Conservation (phyloP, 2,329 filamentous ascomycete species). For the Chrysoporthe deuterocubensis region DNA sequence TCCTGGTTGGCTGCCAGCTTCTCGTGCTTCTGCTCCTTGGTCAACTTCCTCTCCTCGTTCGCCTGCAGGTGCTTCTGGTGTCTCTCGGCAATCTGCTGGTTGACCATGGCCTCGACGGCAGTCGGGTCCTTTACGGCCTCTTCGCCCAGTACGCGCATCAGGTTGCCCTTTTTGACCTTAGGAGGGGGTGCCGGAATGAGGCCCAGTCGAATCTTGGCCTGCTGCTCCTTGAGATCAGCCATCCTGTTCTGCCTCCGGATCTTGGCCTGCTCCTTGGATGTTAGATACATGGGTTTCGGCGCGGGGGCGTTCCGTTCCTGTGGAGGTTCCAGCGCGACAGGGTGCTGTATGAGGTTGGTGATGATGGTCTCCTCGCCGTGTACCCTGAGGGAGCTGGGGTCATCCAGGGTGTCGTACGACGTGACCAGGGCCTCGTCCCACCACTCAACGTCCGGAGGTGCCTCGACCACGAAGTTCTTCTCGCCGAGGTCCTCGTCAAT, state of each 20-base stretch:
- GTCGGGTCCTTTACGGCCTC: constrained; percentile 93
- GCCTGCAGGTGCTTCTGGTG: constrained; percentile 74
- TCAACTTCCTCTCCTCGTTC: constrained; percentile 86
- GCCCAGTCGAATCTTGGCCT: constrained; percentile 92
- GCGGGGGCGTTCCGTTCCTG: constrained; percentile 81
- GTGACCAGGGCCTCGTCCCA: constrained; percentile 91
- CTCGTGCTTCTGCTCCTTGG: constrained; percentile 82
- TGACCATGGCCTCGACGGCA: constrained; percentile 92
- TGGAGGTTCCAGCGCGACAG: constrained; percentile 85
- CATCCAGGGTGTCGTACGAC: constrained; percentile 73
- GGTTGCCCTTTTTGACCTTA: constrained; percentile 95
- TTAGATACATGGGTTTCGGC: constrained; percentile 90
- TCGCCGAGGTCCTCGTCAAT: constrained; percentile 91
- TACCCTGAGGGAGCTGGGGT: constrained; percentile 71
- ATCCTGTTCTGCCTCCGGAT: constrained; percentile 86
- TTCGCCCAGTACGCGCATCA: constrained; percentile 96
- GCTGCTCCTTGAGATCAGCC: constrained; percentile 92
- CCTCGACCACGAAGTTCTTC: constrained; percentile 83
- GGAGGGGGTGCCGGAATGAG: constrained; percentile 88
- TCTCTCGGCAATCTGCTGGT: constrained; percentile 88
- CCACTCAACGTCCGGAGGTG: constrained; percentile 91
- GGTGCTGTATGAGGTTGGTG: constrained; percentile 90
- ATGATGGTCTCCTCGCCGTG: constrained; percentile 82
- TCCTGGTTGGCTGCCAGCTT: constrained; percentile 84
- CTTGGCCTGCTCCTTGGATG: constrained; percentile 88